Percentiles rank a stretch among this genome's conserved stretches.
phyloP scores from a whole-genome alignment of 1,139 yeast species.

The Hansenula sp. region DNA sequence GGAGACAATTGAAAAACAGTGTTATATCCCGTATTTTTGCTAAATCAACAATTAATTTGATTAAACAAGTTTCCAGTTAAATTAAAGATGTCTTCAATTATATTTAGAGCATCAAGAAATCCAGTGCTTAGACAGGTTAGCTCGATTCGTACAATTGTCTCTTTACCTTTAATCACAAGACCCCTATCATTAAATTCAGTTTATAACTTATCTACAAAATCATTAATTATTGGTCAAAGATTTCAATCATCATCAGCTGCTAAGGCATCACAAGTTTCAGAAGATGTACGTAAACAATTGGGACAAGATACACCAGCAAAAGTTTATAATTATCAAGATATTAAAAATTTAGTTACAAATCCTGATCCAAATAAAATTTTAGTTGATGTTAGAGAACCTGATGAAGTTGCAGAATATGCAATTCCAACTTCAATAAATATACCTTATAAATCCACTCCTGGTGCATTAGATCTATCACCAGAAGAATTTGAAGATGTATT shows the following conservation, averaged over 20 bases:
- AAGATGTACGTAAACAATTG: slow-evolving; percentile 9
- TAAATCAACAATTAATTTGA: too few relatives aligned
- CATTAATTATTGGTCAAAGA: slow-evolving; percentile 2
- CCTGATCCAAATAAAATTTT: slow-evolving; percentile 45
- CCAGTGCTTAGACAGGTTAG: background rate
- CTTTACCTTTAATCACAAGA: background rate
- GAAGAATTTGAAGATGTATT: slow-evolving; percentile 80
- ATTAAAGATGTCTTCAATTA: background rate
- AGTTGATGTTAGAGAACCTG: slow-evolving; percentile 91
- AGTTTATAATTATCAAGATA: slow-evolving; percentile 49
- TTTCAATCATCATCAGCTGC: slow-evolving; percentile 8
- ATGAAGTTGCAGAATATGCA: slow-evolving; percentile 64
- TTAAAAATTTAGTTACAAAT: slow-evolving; percentile 42
- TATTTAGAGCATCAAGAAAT: background rate
- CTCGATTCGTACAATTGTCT: background rate
- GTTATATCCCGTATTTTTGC: too few relatives aligned
- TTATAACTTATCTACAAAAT: background rate
- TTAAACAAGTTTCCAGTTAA: background rate
- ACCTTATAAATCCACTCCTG: slow-evolving; percentile 89
- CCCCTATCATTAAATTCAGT: background rate
- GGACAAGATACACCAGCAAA: slow-evolving; percentile 36
- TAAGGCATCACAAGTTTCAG: slow-evolving; percentile 8
- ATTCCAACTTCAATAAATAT: slow-evolving; percentile 84
- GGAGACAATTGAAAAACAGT: too few relatives aligned
- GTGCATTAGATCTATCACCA: slow-evolving; percentile 76